Conservation (phyloP, 768 basidiomycete species). For the Cubamyces lactineus region DNA sequence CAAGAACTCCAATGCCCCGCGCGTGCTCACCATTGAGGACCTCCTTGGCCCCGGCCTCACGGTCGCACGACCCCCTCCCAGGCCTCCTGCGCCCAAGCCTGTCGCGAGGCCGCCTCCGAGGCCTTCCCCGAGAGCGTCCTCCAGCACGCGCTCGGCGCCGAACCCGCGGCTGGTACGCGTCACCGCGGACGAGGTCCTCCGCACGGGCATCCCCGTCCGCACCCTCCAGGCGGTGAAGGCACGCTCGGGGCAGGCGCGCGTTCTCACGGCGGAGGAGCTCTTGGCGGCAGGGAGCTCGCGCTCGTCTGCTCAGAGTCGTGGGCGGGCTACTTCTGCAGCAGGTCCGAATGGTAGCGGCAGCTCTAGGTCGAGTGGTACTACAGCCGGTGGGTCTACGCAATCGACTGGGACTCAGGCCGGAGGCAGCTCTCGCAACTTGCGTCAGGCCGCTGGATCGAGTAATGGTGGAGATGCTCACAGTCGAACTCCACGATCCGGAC, state of each 20-base stretch:
- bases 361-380: not conserved
- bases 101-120: not conserved
- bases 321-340: not conserved
- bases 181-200: constrained; percentile 20
- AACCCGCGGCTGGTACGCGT: constrained; percentile 13
- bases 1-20: constrained; percentile 11
- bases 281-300: constrained; percentile 37
- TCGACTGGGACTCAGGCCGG: not conserved
- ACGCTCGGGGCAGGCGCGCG: constrained; percentile 28
- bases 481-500: constrained; percentile 4
- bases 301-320: not conserved
- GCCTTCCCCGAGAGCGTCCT: not conserved
- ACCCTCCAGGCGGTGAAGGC: constrained; percentile 21
- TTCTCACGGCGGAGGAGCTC: constrained; percentile 62
- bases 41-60: constrained; percentile 21
- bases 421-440: not conserved
- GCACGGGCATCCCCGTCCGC: constrained; percentile 21
- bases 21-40: constrained; percentile 19
- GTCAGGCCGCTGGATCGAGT: not conserved
- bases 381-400: not conserved
- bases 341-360: not conserved
- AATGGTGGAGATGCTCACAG: not conserved
- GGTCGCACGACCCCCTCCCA: constrained; percentile 10
- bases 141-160: constrained; percentile 3
- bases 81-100: constrained; percentile 4